Evolutionary conservation across 2,329 filamentous ascomycete genomes (phyloP), one percentile per base, ranked within the genome.

Genomic region (Westerdykella ornata): DNA sequence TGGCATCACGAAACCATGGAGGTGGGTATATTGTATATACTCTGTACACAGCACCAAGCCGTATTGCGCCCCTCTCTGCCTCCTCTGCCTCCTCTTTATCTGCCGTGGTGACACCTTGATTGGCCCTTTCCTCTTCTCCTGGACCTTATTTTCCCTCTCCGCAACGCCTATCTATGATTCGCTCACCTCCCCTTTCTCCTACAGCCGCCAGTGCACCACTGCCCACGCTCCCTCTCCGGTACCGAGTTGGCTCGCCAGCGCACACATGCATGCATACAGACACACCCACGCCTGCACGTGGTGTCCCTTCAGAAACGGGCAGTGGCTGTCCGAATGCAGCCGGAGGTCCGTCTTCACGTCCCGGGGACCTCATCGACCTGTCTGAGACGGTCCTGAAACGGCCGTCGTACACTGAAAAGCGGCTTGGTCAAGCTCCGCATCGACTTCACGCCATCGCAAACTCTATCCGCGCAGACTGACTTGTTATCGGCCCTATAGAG

Each of bases 331-430:
- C 36, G 33, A 35, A 31, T 39, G 45, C 30, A 38, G n/a, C n/a
- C n/a, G n/a, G n/a, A n/a, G 35, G 14, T 16, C 18, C 31, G 26
- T 28, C 33, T 30, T 37, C 42, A 37, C 33, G 17, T 16, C 38
- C 31, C 31, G 28, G 35, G 35, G 29, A 4, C 18, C 18, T 14
- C 30, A 33, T 14, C 12, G 12, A 36, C 17, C 20, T 19, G 31
- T 43, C 47, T 57, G 60, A 59, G 56, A 63, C 60, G 45, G n/a
- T 37, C 34, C 36, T 62, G 59, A 64, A 64, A 64, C 60, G 22
- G 36, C 14, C 17, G 44, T 52, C 47, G 32, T 45, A 54, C 57
- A 51, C 36, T 41, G 35, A 14, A 31, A 43, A 43, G 46, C 49
- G 48, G 52, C 19, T 45, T 31, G 31, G 42, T 44, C 31, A 39